These are phyloP conservation scores for Vaucheria bursata DNA, from an alignment of 352 stramenopile genomes.

Conservation along the genomic window DNA sequence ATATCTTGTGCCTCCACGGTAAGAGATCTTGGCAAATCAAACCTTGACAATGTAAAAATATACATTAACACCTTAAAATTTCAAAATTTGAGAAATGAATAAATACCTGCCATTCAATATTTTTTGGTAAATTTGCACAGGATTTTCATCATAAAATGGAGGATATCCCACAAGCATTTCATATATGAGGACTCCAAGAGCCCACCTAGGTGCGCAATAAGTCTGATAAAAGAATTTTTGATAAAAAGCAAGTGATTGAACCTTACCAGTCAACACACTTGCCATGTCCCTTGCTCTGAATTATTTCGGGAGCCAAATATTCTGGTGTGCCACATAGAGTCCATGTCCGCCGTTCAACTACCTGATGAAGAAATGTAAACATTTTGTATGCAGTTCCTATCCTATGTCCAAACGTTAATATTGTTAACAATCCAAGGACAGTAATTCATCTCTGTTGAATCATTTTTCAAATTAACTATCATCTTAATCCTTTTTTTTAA, in stretches of 20 bases:
- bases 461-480: too few relatives aligned
- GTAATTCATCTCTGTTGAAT: too few relatives aligned
- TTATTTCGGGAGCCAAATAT: too few relatives aligned
- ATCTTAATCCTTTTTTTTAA: too few relatives aligned
- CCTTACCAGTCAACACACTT: constrained; percentile 1
- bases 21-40: constrained; percentile 77
- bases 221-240: neutral
- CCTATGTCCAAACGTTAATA: too few relatives aligned
- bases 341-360: neutral
- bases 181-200: constrained; percentile 75
- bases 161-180: constrained; percentile 75
- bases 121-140: constrained; percentile 84
- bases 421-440: too few relatives aligned
- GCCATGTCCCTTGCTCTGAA: neutral
- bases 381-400: too few relatives aligned
- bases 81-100: neutral
- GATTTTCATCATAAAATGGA: constrained; percentile 80
- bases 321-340: too few relatives aligned
- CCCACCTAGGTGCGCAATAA: constrained; percentile 66
- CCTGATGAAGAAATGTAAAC: too few relatives aligned
- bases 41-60: constrained; percentile 68
- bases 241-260: too few relatives aligned
- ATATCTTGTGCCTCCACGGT: constrained; percentile 75
- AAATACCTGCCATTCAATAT: constrained; percentile 55
- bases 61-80: too few relatives aligned